Evolutionary conservation across 768 basidiomycete species (phyloP), one percentile per base, ranked within the genome.

Genomic region (Lyophyllum semitale): DNA sequence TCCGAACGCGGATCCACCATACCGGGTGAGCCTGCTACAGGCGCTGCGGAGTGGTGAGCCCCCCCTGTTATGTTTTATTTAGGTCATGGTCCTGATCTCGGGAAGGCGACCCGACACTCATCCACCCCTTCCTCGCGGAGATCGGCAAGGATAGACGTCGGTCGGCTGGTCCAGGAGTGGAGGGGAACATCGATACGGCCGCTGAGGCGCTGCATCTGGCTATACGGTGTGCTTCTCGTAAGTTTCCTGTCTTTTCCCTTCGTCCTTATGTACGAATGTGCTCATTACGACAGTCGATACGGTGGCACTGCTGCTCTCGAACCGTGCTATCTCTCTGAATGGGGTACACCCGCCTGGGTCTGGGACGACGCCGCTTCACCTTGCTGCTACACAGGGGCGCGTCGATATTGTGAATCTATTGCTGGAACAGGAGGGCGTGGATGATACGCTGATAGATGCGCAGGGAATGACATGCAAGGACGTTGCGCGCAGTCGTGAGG

Each of bases 111-210:
- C 87, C 89, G 0, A 81, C 88, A 7, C 75, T 82, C 12, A 89
- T 93, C n/a, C 89, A 90, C 60, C 88, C 90, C 1, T 89, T 92
- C 63, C 77, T 93, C n/a, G 64, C 84, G 1, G 89, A 91, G 66
- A 87, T 93, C 37, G 76, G 79, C 47, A 88, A 85, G 66, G 85
- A 89, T 59, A 81, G 75, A 52, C 80, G 83, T 3, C 77, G 69
- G 17, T 58, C 51, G 6, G 25, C 15, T 2, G 41, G 32, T 8
- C 4, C 49, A 2, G 38, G 23, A 17, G 23, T 79, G 81, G 20
- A 52, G 65, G 38, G 27, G 2, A 25, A 41, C 15, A 55, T 84
- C 0, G 87, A 91, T 64, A 80, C 85, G 1, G 88, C 83, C 12
- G 87, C 89, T 5, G 86, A 88, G 2, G 88, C 89, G 0, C 73